Evolutionary conservation across 352 stramenopile genomes (phyloP), one percentile per base, ranked within the genome.

Genomic region (Globisporangium carolinianum): DNA sequence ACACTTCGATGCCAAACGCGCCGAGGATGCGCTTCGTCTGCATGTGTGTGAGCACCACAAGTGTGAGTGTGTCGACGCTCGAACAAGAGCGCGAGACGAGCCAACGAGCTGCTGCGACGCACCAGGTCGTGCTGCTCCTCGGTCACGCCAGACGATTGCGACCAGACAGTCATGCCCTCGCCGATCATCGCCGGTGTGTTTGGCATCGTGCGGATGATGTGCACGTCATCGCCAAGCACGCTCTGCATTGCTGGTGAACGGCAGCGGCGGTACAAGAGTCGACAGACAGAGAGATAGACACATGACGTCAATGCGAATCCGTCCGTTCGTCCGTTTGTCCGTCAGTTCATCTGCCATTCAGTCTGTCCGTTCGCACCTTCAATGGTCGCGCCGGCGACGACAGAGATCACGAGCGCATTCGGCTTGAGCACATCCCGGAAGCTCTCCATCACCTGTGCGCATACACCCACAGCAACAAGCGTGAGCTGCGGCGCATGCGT

Each of bases 181-280:
- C 90, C 87, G 42, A 98, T 97, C 75, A 90, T 96, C 24, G 92
- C 92, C 4, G 95, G 95, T 6, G 95, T 98, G 68, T 98, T 98
- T 2, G 95, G 95, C 95, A 98, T 98, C 48, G 71, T 91, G 35
- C 94, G 87, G 48, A 97, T 96, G 62, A 98, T 69, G 38, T 71
- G 80, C 12, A 84, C 90, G 37, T 83, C 59, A 14, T 84, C 63
- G 1, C 86, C 79, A 6, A 86, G 67, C 12, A 77, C 68, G 0
- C 61, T 56, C 43, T 93, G 78, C 58, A 94, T 75, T 14, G 71
- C 67, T 74, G 49, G 5, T 24, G 18, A 24, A 24, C 18, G 18
- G 18, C 18, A 24, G 18, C 18, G 18, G 18, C 18, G 18, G 18
- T 24, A 24, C 18, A 24, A 24, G 18, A 17, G 2, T 8, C 3